Percentiles rank a stretch among this genome's conserved stretches.
phyloP scores from a whole-genome alignment of 768 basidiomycete species.

The Kwoniella mangroviensis region DNA sequence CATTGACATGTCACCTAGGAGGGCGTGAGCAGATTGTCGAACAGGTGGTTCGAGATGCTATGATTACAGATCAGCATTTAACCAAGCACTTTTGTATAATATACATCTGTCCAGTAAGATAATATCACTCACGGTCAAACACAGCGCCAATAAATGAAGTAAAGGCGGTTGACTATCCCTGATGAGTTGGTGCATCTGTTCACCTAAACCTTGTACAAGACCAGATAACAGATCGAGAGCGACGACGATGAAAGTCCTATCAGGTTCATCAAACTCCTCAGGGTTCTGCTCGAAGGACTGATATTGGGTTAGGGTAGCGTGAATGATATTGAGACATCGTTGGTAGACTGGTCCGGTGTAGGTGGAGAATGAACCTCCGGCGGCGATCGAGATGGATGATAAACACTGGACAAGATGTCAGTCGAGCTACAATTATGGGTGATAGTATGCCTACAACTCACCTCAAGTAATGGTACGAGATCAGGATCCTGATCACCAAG shows the following conservation, averaged over 20 bases:
- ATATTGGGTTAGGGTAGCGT: constrained; percentile 78
- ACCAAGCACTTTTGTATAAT: neutral
- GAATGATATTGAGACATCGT: constrained; percentile 84
- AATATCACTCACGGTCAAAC: constrained; percentile 67
- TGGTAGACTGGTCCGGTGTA: constrained; percentile 92
- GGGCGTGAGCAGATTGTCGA: constrained; percentile 94
- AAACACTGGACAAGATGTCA: constrained; percentile 69
- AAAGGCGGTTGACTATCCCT: constrained; percentile 73
- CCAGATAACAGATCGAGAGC: constrained; percentile 96
- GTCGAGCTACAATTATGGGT: neutral
- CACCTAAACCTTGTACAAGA: constrained; percentile 88
- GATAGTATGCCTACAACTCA: constrained; percentile 56
- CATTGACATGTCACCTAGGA: constrained; percentile 97
- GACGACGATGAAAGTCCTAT: constrained; percentile 95
- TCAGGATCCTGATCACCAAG: constrained; percentile 89
- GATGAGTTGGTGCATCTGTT: constrained; percentile 75
- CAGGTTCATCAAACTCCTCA: constrained; percentile 84
- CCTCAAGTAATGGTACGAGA: constrained; percentile 92
- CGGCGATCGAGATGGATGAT: constrained; percentile 95
- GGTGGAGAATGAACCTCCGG: constrained; percentile 82
- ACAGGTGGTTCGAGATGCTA: constrained; percentile 92
- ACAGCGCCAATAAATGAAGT: constrained; percentile 78
- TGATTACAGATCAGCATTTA: neutral
- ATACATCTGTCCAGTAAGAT: neutral
- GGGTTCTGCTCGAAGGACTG: constrained; percentile 86